Base-by-base conservation (phyloP, 805 yeast species). In the Ogataea allantospora region DNA sequence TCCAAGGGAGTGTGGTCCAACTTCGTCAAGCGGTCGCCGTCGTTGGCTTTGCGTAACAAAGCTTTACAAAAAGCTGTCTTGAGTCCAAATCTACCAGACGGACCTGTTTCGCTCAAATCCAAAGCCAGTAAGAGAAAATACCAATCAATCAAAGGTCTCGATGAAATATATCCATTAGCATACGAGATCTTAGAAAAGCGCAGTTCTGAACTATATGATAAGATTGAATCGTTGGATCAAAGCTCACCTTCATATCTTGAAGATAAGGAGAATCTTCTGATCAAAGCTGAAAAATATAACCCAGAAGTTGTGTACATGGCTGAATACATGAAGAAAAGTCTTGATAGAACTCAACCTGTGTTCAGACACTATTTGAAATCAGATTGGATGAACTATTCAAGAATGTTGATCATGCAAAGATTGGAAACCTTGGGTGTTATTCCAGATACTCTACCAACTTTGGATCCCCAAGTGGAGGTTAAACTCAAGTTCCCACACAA, bases 361-460 rank as follows among this genome's bases (percentile, higher is more conserved):
- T 89, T 79, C 65, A 78, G 96, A 58, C 65, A 76, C 33, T 67
- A 77, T 47, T 75, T 85, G 42, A 67, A 76, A 51, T 65, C 80
- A 44, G 75, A 81, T 47, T 91, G 97, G 97, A 75, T 78, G 57
- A 52, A 62, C 10, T 70, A 80, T 46, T 80, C 77, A 29, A 77
- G 78, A 62, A 83, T 88, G 86, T 57, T 87, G 35, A 68, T 82
- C 36, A 87, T 93, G 93, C 97, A 93, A 67, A 79, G 98, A 67
- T 64, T 93, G 37, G 99, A 93, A 65, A 79, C 83, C 40, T 66
- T 88, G 50, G 75, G 74, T 28, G 87, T 87, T 28, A 85, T 93
- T 42, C 99, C 99, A 11, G 99, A 93, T 58, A 89, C 98, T 3
- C 58, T 93, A 60, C 93, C 97, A 18, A 88, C 97, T 2, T 63